phyloP scores from a whole-genome alignment of 768 basidiomycete genomes.

The Amanita exitialis region DNA sequence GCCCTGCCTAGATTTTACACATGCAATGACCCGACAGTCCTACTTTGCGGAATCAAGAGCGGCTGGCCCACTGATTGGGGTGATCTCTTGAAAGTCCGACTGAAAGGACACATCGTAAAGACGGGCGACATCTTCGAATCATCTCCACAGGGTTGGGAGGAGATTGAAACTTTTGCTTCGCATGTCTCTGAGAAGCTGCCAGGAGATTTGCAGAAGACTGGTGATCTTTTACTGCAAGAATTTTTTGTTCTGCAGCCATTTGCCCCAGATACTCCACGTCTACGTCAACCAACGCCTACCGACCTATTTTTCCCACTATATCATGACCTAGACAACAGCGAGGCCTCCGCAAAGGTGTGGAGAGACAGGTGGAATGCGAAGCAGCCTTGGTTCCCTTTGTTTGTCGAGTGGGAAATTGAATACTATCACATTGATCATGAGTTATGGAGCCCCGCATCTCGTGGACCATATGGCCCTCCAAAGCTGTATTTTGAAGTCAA shows the following conservation, averaged over 20 bases:
- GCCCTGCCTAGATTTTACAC: neutral
- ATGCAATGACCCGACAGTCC: neutral
- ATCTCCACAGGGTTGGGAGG: too few species aligned
- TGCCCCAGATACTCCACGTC: too few species aligned
- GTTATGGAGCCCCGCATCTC: neutral
- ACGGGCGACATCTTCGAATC: neutral
- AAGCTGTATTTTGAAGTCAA: too few species aligned
- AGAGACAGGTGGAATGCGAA: neutral
- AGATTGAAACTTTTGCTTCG: too few species aligned
- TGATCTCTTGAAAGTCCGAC: neutral
- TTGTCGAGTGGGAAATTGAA: neutral
- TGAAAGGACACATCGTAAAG: neutral
- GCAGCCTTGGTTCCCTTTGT: neutral
- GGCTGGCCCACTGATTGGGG: neutral
- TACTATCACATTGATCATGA: neutral
- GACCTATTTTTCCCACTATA: neutral
- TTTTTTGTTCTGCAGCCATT: too few species aligned
- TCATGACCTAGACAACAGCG: neutral
- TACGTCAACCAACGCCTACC: too few species aligned
- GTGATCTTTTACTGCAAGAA: too few species aligned
- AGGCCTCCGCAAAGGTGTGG: neutral
- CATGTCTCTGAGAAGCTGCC: too few species aligned
- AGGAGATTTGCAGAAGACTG: too few species aligned
- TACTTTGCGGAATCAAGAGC: neutral
- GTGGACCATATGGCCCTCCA: too few species aligned